These are phyloP conservation scores for Ceratobasidium sp. DNA, from an alignment of 1,284 basidiomycete species.

Conservation along the genomic window DNA sequence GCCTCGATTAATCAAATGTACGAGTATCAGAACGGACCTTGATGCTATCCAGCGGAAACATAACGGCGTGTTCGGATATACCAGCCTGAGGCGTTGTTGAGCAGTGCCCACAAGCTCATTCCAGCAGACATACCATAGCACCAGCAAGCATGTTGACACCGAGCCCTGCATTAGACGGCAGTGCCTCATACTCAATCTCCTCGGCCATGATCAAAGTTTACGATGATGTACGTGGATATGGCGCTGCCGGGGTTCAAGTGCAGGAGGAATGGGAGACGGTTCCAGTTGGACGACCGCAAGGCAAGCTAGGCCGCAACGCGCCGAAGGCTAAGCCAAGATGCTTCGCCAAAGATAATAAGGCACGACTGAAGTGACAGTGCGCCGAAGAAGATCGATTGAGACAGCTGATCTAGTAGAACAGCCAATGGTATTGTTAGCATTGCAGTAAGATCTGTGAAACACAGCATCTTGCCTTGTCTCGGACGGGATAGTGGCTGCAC, in stretches of 20 bases:
- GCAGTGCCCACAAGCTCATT: conserved; percentile 26
- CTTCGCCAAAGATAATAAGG: conserved; percentile 1
- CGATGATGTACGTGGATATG: not conserved
- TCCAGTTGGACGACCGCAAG: not conserved
- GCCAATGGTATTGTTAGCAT: conserved; percentile 14
- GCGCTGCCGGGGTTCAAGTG: not conserved
- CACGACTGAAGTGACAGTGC: not conserved
- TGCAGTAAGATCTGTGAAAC: not conserved
- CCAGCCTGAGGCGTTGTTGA: conserved; percentile 76
- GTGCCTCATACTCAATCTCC: conserved; percentile 82
- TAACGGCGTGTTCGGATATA: conserved; percentile 98
- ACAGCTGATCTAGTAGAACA: not conserved
- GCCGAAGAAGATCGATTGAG: conserved; percentile 29
- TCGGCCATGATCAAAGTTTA: conserved; percentile 50
- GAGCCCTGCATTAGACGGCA: conserved; percentile 81
- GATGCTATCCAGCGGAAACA: conserved; percentile 98
- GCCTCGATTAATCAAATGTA: not conserved
- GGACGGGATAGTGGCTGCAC: not conserved
- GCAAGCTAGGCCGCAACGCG: conserved; percentile 1
- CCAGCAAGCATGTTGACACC: conserved; percentile 97
- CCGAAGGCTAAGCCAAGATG: conserved; percentile 11
- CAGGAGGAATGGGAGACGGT: not conserved
- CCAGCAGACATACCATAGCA: conserved; percentile 77
- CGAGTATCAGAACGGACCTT: conserved; percentile 73
- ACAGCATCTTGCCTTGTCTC: conserved; percentile 14